Evolutionary conservation across 441 rosid species (phyloP).

Genomic region (Gossypium trilobum): DNA sequence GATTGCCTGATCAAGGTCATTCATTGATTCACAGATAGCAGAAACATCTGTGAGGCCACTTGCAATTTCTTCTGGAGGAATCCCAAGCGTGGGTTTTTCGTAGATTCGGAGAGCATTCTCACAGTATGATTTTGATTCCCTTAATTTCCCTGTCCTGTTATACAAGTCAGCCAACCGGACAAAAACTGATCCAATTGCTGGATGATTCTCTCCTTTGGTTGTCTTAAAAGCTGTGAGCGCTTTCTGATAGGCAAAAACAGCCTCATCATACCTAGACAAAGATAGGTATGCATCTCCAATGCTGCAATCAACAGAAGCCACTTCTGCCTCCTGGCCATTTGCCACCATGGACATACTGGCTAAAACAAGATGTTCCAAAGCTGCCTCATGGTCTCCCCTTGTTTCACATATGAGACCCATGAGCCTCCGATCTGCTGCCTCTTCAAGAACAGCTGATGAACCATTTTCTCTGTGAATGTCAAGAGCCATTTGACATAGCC

Average conservation of each 20-base stretch:
- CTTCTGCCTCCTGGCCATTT: slow-evolving; percentile 54
- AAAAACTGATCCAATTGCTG: slow-evolving; percentile 50
- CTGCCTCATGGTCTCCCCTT: slow-evolving; percentile 57
- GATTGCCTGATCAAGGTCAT: background rate
- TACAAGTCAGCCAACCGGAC: slow-evolving; percentile 58
- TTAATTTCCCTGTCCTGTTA: slow-evolving; percentile 14
- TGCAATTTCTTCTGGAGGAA: slow-evolving; percentile 5
- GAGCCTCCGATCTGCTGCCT: slow-evolving; percentile 58
- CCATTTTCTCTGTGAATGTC: slow-evolving; percentile 47
- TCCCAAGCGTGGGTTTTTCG: background rate
- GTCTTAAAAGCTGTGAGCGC: slow-evolving; percentile 52
- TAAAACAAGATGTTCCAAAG: slow-evolving; percentile 60
- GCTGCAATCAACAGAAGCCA: slow-evolving; percentile 60
- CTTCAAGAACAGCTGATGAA: slow-evolving; percentile 41
- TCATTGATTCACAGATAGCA: background rate
- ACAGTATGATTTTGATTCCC: slow-evolving; percentile 4
- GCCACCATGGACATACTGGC: slow-evolving; percentile 64
- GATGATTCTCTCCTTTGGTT: slow-evolving; percentile 59
- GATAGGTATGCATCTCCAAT: slow-evolving; percentile 59
- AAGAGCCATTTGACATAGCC: slow-evolving; percentile 45
- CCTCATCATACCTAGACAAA: slow-evolving; percentile 50
- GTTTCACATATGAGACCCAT: slow-evolving; percentile 72
- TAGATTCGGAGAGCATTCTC: slow-evolving; percentile 6
- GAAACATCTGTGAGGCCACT: background rate
- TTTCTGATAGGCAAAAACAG: slow-evolving; percentile 55